Evolutionary conservation across 768 basidiomycete species (phyloP), one percentile per base, ranked within the genome.

Genomic region (Tylopilus subfusipes): DNA sequence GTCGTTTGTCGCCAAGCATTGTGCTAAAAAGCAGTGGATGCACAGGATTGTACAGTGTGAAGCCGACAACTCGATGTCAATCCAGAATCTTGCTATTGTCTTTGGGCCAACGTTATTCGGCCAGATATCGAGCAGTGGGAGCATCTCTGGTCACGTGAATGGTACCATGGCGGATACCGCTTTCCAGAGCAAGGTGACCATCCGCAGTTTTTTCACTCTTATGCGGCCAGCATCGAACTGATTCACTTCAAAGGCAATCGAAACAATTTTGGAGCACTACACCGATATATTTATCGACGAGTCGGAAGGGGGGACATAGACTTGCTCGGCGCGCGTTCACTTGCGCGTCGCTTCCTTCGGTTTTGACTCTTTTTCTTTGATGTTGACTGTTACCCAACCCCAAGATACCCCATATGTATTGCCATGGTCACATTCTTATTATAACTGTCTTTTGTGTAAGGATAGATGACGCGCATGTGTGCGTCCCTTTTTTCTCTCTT

Each of bases 81-180:
- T 89, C 57, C 88, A 90, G 61, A 98, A 98, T 71, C 75, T 99
- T 25, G 86, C 93, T 6, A 97, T 98, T 63, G 93, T 99, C 19
- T 98, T 99, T 72, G 97, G 97, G 4, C 97, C 95, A n/a, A 98
- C 96, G 5, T 75, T 99, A 21, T 89, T 98, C 63, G 87, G 93
- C n/a, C 82, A 82, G 62, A 76, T 81, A 39, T 80, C 84, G 4
- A 63, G 69, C 46, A 65, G 64, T 55, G 71, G 74, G 34, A 72
- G 75, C 55, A 60, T 72, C 40, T 79, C 77, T 53, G 80, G 76
- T 12, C 76, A 80, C 53, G 66, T 65, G 47, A 76, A 78, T 27
- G 76, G 76, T 48, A 79, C 79, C 50, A 88, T 90, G 77, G 83
- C 80, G 8, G 89, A 90, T 65, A 77, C 88, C 22, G 75, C 82